A percentile compares a stretch with the other conserved stretches of the same genome.
phyloP scores from a whole-genome alignment of 345 rosid species.

The Jatropha curcas region DNA sequence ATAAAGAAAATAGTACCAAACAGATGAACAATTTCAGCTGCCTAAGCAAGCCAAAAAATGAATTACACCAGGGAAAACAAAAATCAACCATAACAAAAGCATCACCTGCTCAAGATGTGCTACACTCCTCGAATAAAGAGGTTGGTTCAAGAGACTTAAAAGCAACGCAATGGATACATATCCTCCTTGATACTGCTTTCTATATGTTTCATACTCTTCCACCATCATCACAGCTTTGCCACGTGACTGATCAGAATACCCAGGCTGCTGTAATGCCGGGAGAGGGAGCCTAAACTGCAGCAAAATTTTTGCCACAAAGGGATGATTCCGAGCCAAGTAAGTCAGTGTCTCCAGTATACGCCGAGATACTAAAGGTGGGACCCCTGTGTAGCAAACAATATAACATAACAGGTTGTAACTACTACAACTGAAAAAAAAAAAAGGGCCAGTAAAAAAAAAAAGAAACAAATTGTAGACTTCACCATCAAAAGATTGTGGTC shows the following conservation, averaged over 20 bases:
- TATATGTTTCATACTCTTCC: slow-evolving; percentile 45
- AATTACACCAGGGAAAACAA: background rate
- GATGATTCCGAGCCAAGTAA: slow-evolving; percentile 84
- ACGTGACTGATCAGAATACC: slow-evolving; percentile 45
- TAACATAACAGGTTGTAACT: background rate
- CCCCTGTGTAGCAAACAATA: slow-evolving; percentile 45
- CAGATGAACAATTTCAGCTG: background rate
- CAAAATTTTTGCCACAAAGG: slow-evolving; percentile 70
- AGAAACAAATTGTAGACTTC: slow-evolving; percentile 20
- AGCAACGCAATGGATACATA: slow-evolving; percentile 68
- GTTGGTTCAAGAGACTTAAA: slow-evolving; percentile 85
- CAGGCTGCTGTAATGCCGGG: slow-evolving; percentile 38
- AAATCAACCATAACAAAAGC: background rate
- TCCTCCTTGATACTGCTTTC: slow-evolving; percentile 43
- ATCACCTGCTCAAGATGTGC: slow-evolving; percentile 97
- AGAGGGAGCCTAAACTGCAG: slow-evolving; percentile 65
- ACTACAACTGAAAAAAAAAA: background rate
- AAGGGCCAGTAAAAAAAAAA: background rate
- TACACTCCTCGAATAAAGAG: slow-evolving; percentile 87
- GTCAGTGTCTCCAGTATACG: slow-evolving; percentile 89
- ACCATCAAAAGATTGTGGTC: slow-evolving; percentile 89
- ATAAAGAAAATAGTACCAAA: slow-evolving; percentile 12
- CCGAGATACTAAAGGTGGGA: slow-evolving; percentile 90
- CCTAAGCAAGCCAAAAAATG: background rate
- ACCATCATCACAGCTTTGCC: slow-evolving; percentile 70